Evolutionary conservation across 1,284 basidiomycete species (phyloP).

Genomic region (Spongiforma sp.): DNA sequence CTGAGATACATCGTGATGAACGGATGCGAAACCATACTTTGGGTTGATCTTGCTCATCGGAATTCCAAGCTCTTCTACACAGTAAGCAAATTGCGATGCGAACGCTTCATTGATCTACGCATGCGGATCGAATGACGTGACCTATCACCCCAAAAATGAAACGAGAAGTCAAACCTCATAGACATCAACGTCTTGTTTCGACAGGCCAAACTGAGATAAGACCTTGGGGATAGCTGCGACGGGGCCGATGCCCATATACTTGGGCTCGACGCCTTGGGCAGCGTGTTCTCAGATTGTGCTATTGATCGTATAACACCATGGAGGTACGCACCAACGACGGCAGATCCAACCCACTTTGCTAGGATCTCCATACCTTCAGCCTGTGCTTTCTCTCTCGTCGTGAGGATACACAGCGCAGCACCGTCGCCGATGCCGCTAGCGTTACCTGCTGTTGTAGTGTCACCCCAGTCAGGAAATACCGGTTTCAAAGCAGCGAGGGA

Average conservation of each 20-base stretch:
- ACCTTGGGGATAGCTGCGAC: slow-evolving; percentile 85
- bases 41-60: slow-evolving; percentile 89
- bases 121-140: not conserved
- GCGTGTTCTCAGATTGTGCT: slow-evolving; percentile 6
- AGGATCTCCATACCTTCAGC: slow-evolving; percentile 86
- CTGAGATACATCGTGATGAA: not conserved
- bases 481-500: slow-evolving; percentile 71
- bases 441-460: slow-evolving; percentile 86
- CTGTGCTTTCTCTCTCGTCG: slow-evolving; percentile 83
- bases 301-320: not conserved
- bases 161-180: slow-evolving; percentile 71
- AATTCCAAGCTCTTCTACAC: slow-evolving; percentile 80
- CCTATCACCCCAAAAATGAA: slow-evolving; percentile 5
- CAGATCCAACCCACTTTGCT: slow-evolving; percentile 86
- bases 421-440: slow-evolving; percentile 96
- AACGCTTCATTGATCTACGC: slow-evolving; percentile 84
- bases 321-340: slow-evolving; percentile 72
- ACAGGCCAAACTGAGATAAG: slow-evolving; percentile 74
- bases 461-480: slow-evolving; percentile 82
- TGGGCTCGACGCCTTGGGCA: slow-evolving; percentile 80
- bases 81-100: slow-evolving; percentile 80
- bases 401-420: slow-evolving; percentile 89
- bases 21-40: slow-evolving; percentile 55
- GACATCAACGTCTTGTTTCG: slow-evolving; percentile 85
- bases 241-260: slow-evolving; percentile 88